Conservation (phyloP, 441 rosid genomes). For the Breynia disticha region DNA sequence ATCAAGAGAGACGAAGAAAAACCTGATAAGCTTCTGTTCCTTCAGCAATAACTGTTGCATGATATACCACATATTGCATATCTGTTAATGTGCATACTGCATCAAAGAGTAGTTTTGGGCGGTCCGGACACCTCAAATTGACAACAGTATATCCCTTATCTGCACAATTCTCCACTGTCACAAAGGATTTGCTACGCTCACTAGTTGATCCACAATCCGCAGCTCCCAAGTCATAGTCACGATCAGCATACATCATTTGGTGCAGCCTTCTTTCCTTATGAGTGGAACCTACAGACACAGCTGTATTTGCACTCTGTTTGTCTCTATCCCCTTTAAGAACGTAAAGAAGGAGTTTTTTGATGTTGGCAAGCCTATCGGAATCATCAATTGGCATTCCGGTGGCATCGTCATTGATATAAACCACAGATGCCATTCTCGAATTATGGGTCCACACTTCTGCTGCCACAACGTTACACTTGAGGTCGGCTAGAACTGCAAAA, state of each 20-base stretch:
- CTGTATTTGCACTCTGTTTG: slow-evolving; percentile 52
- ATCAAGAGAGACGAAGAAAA: slow-evolving; percentile 5
- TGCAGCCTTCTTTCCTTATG: slow-evolving; percentile 73
- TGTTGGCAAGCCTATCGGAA: slow-evolving; percentile 40
- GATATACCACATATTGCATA: slow-evolving; percentile 74
- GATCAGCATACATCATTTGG: slow-evolving; percentile 86
- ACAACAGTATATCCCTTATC: slow-evolving; percentile 75
- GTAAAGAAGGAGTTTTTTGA: slow-evolving; percentile 53
- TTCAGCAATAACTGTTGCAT: slow-evolving; percentile 66
- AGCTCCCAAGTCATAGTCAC: slow-evolving; percentile 48
- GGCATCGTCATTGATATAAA: slow-evolving; percentile 50
- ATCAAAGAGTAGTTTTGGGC: slow-evolving; percentile 70
- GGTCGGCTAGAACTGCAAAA: slow-evolving; percentile 66
- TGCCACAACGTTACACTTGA: slow-evolving; percentile 62
- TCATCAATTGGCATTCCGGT: slow-evolving; percentile 49
- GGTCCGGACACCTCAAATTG: slow-evolving; percentile 60
- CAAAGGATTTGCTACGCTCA: slow-evolving; percentile 32
- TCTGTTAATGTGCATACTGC: slow-evolving; percentile 75
- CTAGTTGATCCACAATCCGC: slow-evolving; percentile 25
- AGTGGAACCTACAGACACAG: slow-evolving; percentile 63
- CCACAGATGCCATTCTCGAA: slow-evolving; percentile 79
- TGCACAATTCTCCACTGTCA: slow-evolving; percentile 48
- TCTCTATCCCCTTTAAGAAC: slow-evolving; percentile 61
- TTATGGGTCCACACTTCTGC: slow-evolving; percentile 91
- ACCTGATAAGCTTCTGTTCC: slow-evolving; percentile 80